These are phyloP conservation scores for Geotrichum klebahnii DNA, from an alignment of 1,139 yeast species.

Conservation along the genomic window DNA sequence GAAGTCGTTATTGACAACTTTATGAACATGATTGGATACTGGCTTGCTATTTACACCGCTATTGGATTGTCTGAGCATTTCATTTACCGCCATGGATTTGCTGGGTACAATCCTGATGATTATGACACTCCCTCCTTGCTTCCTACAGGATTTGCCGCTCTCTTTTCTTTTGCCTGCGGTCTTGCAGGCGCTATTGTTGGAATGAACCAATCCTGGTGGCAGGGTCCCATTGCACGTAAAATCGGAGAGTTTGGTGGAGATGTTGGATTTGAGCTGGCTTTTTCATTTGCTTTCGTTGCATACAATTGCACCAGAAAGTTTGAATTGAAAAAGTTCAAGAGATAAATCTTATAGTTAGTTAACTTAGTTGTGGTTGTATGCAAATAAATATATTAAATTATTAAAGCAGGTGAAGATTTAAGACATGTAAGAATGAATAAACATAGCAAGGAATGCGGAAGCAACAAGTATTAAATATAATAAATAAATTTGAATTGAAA, in stretches of 20 bases:
- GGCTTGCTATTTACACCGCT: conserved; percentile 79
- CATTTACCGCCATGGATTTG: conserved; percentile 55
- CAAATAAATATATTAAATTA: too few species aligned
- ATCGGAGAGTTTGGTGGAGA: conserved; percentile 78
- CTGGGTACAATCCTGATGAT: conserved; percentile 58
- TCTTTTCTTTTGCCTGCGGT: conserved; percentile 75
- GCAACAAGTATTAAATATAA: too few species aligned
- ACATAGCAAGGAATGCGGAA: too few species aligned
- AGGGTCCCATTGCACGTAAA: conserved; percentile 58
- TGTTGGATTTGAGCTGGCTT: conserved; percentile 78
- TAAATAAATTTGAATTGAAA: too few species aligned
- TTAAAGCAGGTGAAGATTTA: too few species aligned
- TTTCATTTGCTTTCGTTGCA: conserved; percentile 62
- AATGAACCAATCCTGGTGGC: conserved; percentile 81
- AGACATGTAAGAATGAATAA: too few species aligned
- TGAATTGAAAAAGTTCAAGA: neutral
- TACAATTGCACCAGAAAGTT: conserved; percentile 40
- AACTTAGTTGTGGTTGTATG: too few species aligned
- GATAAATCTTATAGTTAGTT: too few species aligned
- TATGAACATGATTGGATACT: conserved; percentile 87
- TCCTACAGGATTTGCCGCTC: conserved; percentile 76
- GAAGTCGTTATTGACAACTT: conserved; percentile 71
- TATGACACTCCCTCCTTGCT: conserved; percentile 54
- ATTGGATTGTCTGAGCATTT: conserved; percentile 74
- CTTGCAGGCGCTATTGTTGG: conserved; percentile 82